phyloP scores from a whole-genome alignment of 2,329 filamentous ascomycete genomes.

The Colletotrichum siamense region DNA sequence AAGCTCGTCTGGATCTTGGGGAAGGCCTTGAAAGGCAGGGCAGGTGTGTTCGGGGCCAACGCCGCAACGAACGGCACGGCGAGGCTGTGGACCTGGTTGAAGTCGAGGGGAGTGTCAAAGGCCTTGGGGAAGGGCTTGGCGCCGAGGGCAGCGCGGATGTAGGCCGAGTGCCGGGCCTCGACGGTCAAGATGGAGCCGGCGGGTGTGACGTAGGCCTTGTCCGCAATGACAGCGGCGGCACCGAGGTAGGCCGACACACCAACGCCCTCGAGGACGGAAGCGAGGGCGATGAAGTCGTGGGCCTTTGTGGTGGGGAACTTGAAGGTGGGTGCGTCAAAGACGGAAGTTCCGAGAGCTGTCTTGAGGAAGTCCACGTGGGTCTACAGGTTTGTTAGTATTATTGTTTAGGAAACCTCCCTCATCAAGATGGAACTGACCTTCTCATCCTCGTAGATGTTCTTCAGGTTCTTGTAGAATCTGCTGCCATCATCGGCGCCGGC shows the following conservation, averaged over 20 bases:
- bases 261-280: constrained; percentile 68
- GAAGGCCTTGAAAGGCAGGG: constrained; percentile 67
- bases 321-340: constrained; percentile 43
- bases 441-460: constrained; percentile 63
- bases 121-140: constrained; percentile 61
- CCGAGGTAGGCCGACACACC: constrained; percentile 70
- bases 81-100: constrained; percentile 68
- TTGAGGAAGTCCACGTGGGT: constrained; percentile 63
- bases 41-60: constrained; percentile 60
- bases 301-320: constrained; percentile 63
- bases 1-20: constrained; percentile 46
- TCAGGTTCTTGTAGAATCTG: constrained; percentile 62
- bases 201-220: constrained; percentile 62
- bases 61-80: constrained; percentile 65
- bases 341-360: constrained; percentile 50
- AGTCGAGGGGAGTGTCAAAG: constrained; percentile 64
- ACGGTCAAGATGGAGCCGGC: constrained; percentile 69
- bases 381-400: constrained; percentile 12
- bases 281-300: constrained; percentile 65
- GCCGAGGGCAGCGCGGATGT: constrained; percentile 56
- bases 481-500: constrained; percentile 44
- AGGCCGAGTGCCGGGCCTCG: constrained; percentile 69
- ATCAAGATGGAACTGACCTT: constrained; percentile 12
- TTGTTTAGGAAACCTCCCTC: background rate
- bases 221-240: constrained; percentile 62